Percentiles rank a stretch among this genome's conserved stretches.
Conservation (phyloP, 352 stramenopile species). For the Phytophthora vignae region DNA sequence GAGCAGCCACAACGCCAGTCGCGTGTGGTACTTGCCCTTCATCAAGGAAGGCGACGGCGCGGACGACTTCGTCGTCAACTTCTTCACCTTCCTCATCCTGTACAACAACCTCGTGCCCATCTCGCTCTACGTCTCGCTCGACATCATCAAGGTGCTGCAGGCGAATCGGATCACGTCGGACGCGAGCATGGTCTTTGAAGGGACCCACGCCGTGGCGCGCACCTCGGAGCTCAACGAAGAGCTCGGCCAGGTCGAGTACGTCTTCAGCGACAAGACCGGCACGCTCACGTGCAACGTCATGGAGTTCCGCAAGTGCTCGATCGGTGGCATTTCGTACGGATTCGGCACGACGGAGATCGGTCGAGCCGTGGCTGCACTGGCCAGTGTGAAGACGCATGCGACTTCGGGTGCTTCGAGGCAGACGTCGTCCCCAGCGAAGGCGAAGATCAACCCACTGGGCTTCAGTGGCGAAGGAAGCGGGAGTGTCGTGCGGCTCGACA, state of each 20-base stretch:
- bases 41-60: slow-evolving; percentile 36
- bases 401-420: background rate
- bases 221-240: slow-evolving; percentile 94
- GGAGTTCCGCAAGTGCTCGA: slow-evolving; percentile 94
- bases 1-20: slow-evolving; percentile 42
- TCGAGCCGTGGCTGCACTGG: slow-evolving; percentile 90
- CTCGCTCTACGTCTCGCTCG: slow-evolving; percentile 96
- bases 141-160: slow-evolving; percentile 93
- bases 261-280: slow-evolving; percentile 99
- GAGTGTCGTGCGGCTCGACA: slow-evolving; percentile 24
- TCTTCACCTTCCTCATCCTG: slow-evolving; percentile 94
- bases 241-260: slow-evolving; percentile 96
- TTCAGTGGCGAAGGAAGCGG: background rate
- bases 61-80: slow-evolving; percentile 70
- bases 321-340: slow-evolving; percentile 87
- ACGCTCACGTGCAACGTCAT: slow-evolving; percentile 99
- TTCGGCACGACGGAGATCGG: slow-evolving; percentile 91
- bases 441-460: slow-evolving; percentile 22
- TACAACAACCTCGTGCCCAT: slow-evolving; percentile 97
- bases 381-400: slow-evolving; percentile 4
- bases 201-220: slow-evolving; percentile 76
- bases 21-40: slow-evolving; percentile 65
- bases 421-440: slow-evolving; percentile 16
- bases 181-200: slow-evolving; percentile 83
- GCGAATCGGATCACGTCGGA: slow-evolving; percentile 89